Base-by-base conservation (phyloP, 129 eudicot species). In the Flaveria bidentis region DNA sequence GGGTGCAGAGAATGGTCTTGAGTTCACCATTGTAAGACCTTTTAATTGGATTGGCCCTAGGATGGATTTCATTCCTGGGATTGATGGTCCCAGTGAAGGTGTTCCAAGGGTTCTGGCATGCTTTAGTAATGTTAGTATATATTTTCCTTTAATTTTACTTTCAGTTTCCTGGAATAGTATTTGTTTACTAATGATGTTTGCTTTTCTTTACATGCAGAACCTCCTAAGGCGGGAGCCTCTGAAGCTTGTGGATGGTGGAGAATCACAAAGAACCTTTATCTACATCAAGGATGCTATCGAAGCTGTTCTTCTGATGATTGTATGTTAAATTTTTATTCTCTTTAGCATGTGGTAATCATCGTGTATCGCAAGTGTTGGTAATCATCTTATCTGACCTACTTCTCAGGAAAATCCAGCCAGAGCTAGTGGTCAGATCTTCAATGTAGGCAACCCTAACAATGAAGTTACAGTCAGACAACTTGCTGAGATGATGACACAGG, bases 391-490 rank as follows among this genome's bases (percentile, higher is more conserved):
- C 25, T 64, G 17, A 20, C 26, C 65, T 72, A 67, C 17, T 58
- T 67, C 6, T 64, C 84, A 93, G 98, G 98, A 93, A 91, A 93
- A 93, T 83, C 97, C 97, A 1, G 93, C 83, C 69, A 85, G 98
- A 71, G 98, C 97, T 45, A 91, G 90, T 75, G 96, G 98, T 62
- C 98, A 93, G 45, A 93, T 93, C 76, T 91, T 93, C 73, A 93
- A 93, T 72, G 97, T 93, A 53, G 98, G 98, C 22, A 93, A 93
- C 82, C 98, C 97, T 45, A 87, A 93, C 83, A 93, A 93, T 81
- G 98, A 93, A 88, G 98, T 93, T 71, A 93, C 97, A n/a, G 98
- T 93, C 41, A 87, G 98, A 75, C 98, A 93, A 84, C 98, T 93
- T 75, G 98, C 96, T 76, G 96, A 93, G 82, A 93, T 93, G 98